Percentiles rank a stretch among this genome's conserved stretches.
Conservation (phyloP, 2,329 filamentous ascomycete species). For the Calonectria pteridis region DNA sequence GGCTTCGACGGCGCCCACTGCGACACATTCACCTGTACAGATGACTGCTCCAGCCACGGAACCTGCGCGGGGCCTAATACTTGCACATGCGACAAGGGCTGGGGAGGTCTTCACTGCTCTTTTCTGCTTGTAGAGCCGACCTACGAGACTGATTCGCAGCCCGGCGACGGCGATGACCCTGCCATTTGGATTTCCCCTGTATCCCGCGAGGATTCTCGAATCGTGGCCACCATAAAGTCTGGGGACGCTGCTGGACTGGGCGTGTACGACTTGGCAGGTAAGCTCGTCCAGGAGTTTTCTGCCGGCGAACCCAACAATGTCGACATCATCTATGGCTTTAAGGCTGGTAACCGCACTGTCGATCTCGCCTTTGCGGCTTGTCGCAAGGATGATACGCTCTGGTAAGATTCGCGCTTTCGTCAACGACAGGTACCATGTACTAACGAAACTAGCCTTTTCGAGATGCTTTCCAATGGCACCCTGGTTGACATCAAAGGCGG, state of each 20-base stretch:
- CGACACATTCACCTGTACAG: constrained; percentile 51
- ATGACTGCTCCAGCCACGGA: constrained; percentile 57
- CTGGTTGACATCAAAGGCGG: constrained; percentile 59
- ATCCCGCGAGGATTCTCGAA: constrained; percentile 56
- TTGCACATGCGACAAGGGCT: constrained; percentile 56
- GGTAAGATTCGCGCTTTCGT: constrained; percentile 50
- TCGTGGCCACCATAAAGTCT: constrained; percentile 67
- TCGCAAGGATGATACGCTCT: constrained; percentile 63
- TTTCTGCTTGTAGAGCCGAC: constrained; percentile 57
- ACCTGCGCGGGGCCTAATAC: constrained; percentile 56
- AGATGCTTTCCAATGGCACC: constrained; percentile 60
- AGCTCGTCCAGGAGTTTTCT: constrained; percentile 57
- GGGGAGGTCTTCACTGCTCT: constrained; percentile 60
- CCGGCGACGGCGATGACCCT: constrained; percentile 61
- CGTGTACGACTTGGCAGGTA: constrained; percentile 63
- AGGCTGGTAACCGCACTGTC: constrained; percentile 55
- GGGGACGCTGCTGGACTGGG: constrained; percentile 60
- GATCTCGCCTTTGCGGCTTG: constrained; percentile 66
- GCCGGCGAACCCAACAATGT: constrained; percentile 66
- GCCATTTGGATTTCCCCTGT: constrained; percentile 62
- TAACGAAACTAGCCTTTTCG: constrained; percentile 56
- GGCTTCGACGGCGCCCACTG: constrained; percentile 55
- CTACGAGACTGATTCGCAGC: constrained; percentile 58
- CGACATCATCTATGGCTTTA: constrained; percentile 64
- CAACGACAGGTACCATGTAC: not conserved